Evolutionary conservation across 768 basidiomycete genomes (phyloP).

Genomic region (Ephemerocybe angulata): DNA sequence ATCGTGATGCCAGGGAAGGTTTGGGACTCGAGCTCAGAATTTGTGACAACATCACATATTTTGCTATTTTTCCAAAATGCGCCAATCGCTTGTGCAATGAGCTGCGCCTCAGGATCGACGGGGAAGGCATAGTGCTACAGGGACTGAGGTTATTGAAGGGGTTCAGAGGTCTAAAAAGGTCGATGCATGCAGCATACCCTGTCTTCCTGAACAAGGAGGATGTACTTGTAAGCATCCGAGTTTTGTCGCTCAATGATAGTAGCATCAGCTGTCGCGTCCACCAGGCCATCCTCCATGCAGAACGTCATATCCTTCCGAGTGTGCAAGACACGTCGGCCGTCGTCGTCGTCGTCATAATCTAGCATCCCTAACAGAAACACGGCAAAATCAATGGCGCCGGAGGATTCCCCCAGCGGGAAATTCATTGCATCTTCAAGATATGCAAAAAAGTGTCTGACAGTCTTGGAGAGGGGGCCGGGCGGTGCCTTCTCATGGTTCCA

Average conservation of each 20-base stretch:
- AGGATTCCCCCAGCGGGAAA: slow-evolving; percentile 71
- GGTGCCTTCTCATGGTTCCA: not conserved
- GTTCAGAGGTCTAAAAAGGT: not conserved
- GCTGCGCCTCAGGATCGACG: slow-evolving; percentile 14
- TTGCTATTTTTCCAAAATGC: slow-evolving; percentile 27
- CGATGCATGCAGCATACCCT: not conserved
- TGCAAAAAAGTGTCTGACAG: slow-evolving; percentile 49
- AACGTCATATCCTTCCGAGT: not conserved
- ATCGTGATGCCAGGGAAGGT: slow-evolving; percentile 14
- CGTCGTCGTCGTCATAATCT: not conserved
- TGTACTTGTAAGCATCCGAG: slow-evolving; percentile 8
- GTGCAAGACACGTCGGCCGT: not conserved
- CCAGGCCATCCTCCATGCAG: not conserved
- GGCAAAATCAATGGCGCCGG: not conserved
- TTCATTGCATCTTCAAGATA: slow-evolving; percentile 68
- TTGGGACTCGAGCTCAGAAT: not conserved
- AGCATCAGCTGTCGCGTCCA: slow-evolving; percentile 14
- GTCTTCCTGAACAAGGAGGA: slow-evolving; percentile 26
- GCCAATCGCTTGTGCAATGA: slow-evolving; percentile 31
- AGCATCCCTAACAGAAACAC: not conserved
- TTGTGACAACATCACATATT: not conserved
- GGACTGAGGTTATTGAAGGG: not conserved
- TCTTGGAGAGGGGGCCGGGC: not conserved
- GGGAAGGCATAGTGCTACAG: not conserved
- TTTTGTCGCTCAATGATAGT: slow-evolving; percentile 16